Evolutionary conservation across 1,284 basidiomycete genomes (phyloP).

Genomic region (Ustilago trichophora): DNA sequence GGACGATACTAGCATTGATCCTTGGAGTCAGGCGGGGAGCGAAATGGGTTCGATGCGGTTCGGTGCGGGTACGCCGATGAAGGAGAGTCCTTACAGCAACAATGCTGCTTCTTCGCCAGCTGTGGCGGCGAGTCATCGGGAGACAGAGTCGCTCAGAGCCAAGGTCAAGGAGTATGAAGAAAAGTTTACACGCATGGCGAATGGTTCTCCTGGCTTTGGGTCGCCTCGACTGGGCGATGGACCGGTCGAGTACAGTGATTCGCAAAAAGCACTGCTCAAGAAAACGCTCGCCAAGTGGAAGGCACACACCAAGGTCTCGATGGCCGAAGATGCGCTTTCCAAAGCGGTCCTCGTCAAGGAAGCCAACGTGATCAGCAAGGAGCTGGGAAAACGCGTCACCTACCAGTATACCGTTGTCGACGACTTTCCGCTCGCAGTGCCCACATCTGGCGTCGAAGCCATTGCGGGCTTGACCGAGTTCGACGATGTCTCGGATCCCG

Average conservation of each 20-base stretch:
- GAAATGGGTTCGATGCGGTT: constrained; percentile 42
- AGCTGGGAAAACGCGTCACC: constrained; percentile 80
- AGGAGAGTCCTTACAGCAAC: constrained; percentile 10
- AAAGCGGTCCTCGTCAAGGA: constrained; percentile 90
- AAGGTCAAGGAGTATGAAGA: constrained; percentile 62
- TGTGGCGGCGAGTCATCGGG: constrained; percentile 21
- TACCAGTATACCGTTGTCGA: constrained; percentile 93
- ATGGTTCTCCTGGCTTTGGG: too few species aligned
- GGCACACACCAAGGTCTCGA: constrained; percentile 70
- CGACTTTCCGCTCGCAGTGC: constrained; percentile 80
- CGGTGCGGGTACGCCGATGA: constrained; percentile 27
- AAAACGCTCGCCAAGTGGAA: constrained; percentile 86
- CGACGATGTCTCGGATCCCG: constrained; percentile 73
- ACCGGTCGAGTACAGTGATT: constrained; percentile 32
- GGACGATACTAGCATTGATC: constrained; percentile 60
- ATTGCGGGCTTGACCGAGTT: constrained; percentile 87
- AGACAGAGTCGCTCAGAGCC: constrained; percentile 46
- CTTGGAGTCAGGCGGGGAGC: constrained; percentile 55
- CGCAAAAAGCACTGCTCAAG: constrained; percentile 65
- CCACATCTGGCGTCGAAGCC: constrained; percentile 79
- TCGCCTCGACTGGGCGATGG: constrained; percentile 30
- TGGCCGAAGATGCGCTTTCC: constrained; percentile 87
- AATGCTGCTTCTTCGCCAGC: constrained; percentile 15
- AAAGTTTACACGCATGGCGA: constrained; percentile 39
- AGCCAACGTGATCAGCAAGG: constrained; percentile 74